These are phyloP conservation scores for Monosporascus sp. DNA, from an alignment of 2,329 filamentous ascomycete species.

Conservation along the genomic window DNA sequence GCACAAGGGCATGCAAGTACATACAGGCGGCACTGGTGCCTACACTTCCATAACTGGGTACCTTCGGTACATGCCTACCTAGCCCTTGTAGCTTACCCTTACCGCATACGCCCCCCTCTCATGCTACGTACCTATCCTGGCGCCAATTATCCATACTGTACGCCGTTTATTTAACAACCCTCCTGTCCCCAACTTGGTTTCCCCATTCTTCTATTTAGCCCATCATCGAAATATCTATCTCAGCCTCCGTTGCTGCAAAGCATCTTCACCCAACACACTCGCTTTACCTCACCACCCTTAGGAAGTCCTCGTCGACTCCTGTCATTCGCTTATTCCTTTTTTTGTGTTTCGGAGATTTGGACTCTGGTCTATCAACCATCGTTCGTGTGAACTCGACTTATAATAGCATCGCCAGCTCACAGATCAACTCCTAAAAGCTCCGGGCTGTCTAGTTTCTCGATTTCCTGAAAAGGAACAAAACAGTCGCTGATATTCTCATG, in stretches of 20 bases:
- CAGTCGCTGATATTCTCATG: conserved; percentile 17
- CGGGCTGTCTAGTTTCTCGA: background rate
- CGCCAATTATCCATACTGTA: conserved; percentile 7
- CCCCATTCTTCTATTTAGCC: conserved; percentile 28
- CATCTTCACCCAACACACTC: conserved; percentile 41
- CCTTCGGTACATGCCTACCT: background rate
- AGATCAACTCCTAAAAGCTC: conserved; percentile 12
- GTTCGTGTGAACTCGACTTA: conserved; percentile 14
- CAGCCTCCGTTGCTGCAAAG: conserved; percentile 34
- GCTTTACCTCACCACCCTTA: conserved; percentile 45
- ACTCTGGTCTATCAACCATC: conserved; percentile 29
- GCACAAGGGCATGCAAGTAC: too few relatives aligned
- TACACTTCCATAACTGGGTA: too few relatives aligned
- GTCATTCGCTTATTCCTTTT: conserved; percentile 63
- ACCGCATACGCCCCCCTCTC: background rate
- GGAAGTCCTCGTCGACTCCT: conserved; percentile 72
- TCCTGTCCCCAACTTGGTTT: conserved; percentile 25
- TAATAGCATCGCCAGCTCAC: conserved; percentile 7
- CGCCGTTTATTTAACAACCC: conserved; percentile 27
- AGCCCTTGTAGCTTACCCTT: background rate
- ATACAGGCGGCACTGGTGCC: too few relatives aligned
- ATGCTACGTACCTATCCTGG: conserved; percentile 1
- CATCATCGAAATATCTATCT: conserved; percentile 27
- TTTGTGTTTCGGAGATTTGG: conserved; percentile 41
- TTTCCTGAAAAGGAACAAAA: conserved; percentile 1